A percentile compares a stretch with the other conserved stretches of the same genome.
Evolutionary conservation across 2,329 filamentous ascomycete genomes (phyloP).

Genomic region (Aureobasidium namibiae): DNA sequence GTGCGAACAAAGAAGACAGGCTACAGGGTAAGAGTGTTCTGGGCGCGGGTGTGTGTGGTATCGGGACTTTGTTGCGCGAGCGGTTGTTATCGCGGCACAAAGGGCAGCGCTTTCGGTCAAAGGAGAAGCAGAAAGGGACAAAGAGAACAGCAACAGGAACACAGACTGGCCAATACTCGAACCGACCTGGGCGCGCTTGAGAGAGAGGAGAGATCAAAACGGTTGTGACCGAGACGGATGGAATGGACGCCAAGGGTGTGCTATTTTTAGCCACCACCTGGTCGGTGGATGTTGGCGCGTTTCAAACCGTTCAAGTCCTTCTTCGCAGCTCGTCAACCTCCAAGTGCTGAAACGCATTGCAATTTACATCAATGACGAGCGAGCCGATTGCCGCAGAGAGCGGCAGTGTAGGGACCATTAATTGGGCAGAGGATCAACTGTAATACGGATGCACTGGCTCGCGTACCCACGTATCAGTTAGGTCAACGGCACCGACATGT

Average conservation of each 20-base stretch:
- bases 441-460: background rate
- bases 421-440: background rate
- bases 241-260: conserved; percentile 6
- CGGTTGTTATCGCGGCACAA: background rate
- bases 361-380: conserved; percentile 3
- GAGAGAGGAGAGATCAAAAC: conserved; percentile 10
- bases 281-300: background rate
- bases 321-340: background rate
- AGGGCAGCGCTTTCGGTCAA: background rate
- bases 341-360: conserved; percentile 1
- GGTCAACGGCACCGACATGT: background rate
- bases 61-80: background rate
- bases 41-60: background rate
- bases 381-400: background rate
- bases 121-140: conserved; percentile 2
- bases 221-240: background rate
- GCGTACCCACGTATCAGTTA: background rate
- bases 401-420: background rate
- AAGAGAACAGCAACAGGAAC: background rate
- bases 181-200: conserved; percentile 3
- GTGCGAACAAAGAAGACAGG: conserved; percentile 3
- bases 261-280: background rate
- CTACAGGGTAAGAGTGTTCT: background rate
- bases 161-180: too few relatives aligned
- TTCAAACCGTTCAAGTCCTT: background rate